These are phyloP conservation scores for Tagetes erecta DNA, from an alignment of 129 eudicot genomes.

Conservation along the genomic window DNA sequence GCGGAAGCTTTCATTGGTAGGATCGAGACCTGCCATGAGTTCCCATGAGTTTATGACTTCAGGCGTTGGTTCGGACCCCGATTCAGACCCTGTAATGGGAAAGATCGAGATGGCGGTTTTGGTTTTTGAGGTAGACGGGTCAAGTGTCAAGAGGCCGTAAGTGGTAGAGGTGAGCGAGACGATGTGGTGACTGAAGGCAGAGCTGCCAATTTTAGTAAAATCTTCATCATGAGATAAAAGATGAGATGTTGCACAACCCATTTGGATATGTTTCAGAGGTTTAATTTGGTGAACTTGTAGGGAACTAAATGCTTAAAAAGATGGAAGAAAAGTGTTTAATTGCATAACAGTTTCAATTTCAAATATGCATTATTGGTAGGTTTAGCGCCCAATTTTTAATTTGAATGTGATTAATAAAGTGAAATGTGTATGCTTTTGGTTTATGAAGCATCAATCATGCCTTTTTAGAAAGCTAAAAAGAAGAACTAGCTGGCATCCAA, in stretches of 20 bases:
- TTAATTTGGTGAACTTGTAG: conserved; percentile 14
- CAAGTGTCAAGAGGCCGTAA: conserved; percentile 71
- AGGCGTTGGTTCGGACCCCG: conserved; percentile 38
- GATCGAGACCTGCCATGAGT: conserved; percentile 93
- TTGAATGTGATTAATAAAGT: conserved; percentile 37
- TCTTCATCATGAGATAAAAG: conserved; percentile 72
- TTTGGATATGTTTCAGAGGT: conserved; percentile 20
- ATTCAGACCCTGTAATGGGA: conserved; percentile 37
- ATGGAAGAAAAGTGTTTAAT: conserved; percentile 17
- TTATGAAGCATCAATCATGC: neutral
- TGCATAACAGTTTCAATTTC: conserved; percentile 22
- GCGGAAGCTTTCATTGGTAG: conserved; percentile 54
- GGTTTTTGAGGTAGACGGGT: conserved; percentile 38
- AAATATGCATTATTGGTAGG: conserved; percentile 21
- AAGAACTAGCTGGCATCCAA: conserved; percentile 31
- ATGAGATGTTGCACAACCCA: conserved; percentile 94
- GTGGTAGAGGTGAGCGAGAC: conserved; percentile 98
- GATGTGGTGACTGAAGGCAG: conserved; percentile 73
- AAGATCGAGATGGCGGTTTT: conserved; percentile 37
- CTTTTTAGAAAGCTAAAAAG: conserved; percentile 24
- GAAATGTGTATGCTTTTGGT: conserved; percentile 30
- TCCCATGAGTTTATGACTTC: conserved; percentile 96
- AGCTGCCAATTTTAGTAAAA: conserved; percentile 56
- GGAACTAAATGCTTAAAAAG: conserved; percentile 20
- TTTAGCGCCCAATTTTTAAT: conserved; percentile 36